phyloP scores from a whole-genome alignment of 2,329 filamentous ascomycete species.

The Aspergillus ustus region DNA sequence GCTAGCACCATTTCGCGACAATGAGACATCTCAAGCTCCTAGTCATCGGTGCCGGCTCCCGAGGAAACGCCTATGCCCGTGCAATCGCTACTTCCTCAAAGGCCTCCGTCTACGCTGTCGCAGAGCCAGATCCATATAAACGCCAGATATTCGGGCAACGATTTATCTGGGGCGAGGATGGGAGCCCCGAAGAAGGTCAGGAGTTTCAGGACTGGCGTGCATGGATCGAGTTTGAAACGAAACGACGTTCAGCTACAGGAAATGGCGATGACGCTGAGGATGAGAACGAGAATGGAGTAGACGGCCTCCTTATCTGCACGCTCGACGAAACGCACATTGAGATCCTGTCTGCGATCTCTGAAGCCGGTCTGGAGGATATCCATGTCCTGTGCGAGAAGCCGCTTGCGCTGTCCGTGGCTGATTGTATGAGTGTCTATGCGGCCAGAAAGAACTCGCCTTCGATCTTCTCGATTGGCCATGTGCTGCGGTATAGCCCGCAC shows the following conservation, averaged over 20 bases:
- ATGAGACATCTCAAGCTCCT: conserved; percentile 64
- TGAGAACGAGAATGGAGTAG: conserved; percentile 55
- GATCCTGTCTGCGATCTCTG: conserved; percentile 74
- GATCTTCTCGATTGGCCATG: conserved; percentile 93
- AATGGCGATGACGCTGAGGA: not conserved
- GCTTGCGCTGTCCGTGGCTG: conserved; percentile 76
- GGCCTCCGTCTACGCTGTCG: conserved; percentile 74
- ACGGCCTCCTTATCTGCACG: conserved; percentile 73
- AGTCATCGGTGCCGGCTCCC: conserved; percentile 80
- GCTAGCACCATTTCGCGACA: not conserved
- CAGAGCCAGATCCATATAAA: conserved; percentile 80
- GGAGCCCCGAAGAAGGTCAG: conserved; percentile 38
- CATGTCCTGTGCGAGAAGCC: conserved; percentile 98
- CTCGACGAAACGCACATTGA: conserved; percentile 87
- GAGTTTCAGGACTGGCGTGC: conserved; percentile 75
- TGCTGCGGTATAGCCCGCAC: conserved; percentile 89
- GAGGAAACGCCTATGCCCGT: conserved; percentile 74
- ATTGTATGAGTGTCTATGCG: conserved; percentile 74
- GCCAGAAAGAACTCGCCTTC: conserved; percentile 32
- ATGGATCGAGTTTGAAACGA: conserved; percentile 58
- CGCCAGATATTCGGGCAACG: conserved; percentile 69
- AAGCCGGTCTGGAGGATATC: conserved; percentile 55
- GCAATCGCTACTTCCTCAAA: conserved; percentile 67
- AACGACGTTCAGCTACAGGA: not conserved
- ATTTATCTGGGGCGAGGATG: conserved; percentile 69